Evolutionary conservation across 2,329 filamentous ascomycete species (phyloP).

Genomic region (Aphanocladium album): DNA sequence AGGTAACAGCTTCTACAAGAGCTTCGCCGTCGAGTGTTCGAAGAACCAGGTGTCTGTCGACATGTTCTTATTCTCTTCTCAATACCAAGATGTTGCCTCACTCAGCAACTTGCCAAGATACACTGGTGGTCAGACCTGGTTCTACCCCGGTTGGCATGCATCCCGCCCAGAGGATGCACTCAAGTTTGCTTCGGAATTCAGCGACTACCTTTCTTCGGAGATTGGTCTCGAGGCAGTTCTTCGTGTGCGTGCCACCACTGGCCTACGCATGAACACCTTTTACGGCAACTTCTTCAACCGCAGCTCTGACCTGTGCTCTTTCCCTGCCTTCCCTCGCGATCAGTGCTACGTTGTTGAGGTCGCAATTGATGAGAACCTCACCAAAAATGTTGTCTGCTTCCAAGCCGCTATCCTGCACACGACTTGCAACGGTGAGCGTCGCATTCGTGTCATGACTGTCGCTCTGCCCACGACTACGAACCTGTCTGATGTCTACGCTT

Average conservation of each 20-base stretch:
- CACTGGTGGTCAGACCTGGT: conserved; percentile 96
- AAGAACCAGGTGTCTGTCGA: conserved; percentile 98
- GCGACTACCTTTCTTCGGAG: conserved; percentile 92
- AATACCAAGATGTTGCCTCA: conserved; percentile 96
- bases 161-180: conserved; percentile 91
- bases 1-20: conserved; percentile 96
- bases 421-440: conserved; percentile 92
- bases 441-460: conserved; percentile 90
- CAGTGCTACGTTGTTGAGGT: conserved; percentile 98
- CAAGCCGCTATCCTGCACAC: conserved; percentile 95
- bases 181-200: conserved; percentile 96
- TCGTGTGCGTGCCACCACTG: conserved; percentile 89
- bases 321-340: conserved; percentile 95
- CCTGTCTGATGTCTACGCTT: conserved; percentile 87
- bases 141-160: conserved; percentile 97
- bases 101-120: conserved; percentile 93
- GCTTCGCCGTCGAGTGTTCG: conserved; percentile 96
- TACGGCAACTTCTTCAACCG: conserved; percentile 99
- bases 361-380: conserved; percentile 90
- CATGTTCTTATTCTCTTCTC: conserved; percentile 94
- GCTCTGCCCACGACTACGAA: conserved; percentile 89
- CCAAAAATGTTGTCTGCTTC: conserved; percentile 86
- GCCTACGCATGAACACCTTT: conserved; percentile 93
- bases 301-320: conserved; percentile 94
- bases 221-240: conserved; percentile 95